Evolutionary conservation across 345 rosid genomes (phyloP), one percentile per base, ranked within the genome.

Genomic region (Linum tenue): DNA sequence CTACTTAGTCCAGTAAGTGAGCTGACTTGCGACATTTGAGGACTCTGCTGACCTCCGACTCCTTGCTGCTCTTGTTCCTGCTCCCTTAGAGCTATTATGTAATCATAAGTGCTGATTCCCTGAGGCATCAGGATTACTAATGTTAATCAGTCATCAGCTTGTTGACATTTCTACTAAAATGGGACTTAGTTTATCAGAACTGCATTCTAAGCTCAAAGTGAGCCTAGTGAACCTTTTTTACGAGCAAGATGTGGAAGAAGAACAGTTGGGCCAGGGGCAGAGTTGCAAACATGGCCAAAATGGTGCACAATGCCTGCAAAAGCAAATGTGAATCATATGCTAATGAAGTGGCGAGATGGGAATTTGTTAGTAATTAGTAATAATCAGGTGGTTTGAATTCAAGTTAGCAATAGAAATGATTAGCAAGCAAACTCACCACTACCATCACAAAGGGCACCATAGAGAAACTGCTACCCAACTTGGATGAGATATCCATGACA

Each of bases 31-130:
- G 97, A 90, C 99, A 90, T 94, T 68, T 87, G 99, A 8, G 92
- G 86, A 81, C 97, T 90, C 66, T 90, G 99, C 73, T 87, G 92
- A 40, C 91, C 95, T 41, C 86, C 96, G 48, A 79, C 76, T 70
- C 87, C 95, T 75, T 90, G 95, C 70, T 75, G 92, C 64, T 92
- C 98, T 82, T 88, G 98, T 60, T 92, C 98, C 76, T 94, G 99
- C 78, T 94, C 99, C 76, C 97, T 78, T 56, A 94, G 82, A 38
- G 97, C 99, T 75, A 94, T 85, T 62, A 94, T 90, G 82, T 94
- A 94, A 81, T 94, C 99, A 63, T 94, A 94, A 22, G 99, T 94
- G 81, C 92, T 90, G 56, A 94, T 88, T 80, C 99, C 99, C 99
- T 94, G 72, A 62, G 39, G n/a, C 51, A 60, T 50, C 15, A 55